Base-by-base conservation (phyloP, 345 rosid species). In the Lagerstroemia speciosa region DNA sequence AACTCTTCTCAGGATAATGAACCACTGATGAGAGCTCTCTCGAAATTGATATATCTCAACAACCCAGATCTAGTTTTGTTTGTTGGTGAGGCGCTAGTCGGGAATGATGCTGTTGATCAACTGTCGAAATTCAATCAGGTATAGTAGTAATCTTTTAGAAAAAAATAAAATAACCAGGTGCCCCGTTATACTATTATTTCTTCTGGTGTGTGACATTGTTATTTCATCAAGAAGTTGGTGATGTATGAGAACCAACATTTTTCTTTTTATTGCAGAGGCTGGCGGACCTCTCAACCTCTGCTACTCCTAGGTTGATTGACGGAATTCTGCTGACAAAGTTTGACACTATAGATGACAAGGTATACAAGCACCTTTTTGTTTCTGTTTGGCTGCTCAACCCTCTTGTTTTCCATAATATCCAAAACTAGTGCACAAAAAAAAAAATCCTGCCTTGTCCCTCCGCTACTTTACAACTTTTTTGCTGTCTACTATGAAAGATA, bases 31-130 rank as follows among this genome's bases (percentile, higher is more conserved):
- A 88, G 99, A 81, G 99, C 99, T 36, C 96, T 94, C 33, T 88
- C 99, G 15, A 92, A 94, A 82, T 91, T 94, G 69, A 79, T 94
- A 41, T 69, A 88, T 82, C 90, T 88, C 69, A 95, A 91, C 82
- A 83, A 67, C 38, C 98, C 99, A 0, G 96, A 95, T 81, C 81
- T 95, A 74, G 96, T 95, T 75, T 79, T 95, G 83, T 95, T 92
- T 78, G 99, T 95, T 50, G 98, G 99, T 74, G 99, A 95, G 85
- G 98, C 99, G 46, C 82, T 95, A 66, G 99, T 92, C 75, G 99
- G 99, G 60, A 92, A 95, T 75, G 98, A 95, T 78, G 99, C 92
- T 57, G 98, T 92, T 52, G 98, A 95, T 77, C 99, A 92, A 69
- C 83, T 95, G 53, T 87, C 96, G 19, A 95, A 92, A 80, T 95